These are phyloP conservation scores for Taiozyma onychis DNA, from an alignment of 1,139 yeast genomes.

Conservation along the genomic window DNA sequence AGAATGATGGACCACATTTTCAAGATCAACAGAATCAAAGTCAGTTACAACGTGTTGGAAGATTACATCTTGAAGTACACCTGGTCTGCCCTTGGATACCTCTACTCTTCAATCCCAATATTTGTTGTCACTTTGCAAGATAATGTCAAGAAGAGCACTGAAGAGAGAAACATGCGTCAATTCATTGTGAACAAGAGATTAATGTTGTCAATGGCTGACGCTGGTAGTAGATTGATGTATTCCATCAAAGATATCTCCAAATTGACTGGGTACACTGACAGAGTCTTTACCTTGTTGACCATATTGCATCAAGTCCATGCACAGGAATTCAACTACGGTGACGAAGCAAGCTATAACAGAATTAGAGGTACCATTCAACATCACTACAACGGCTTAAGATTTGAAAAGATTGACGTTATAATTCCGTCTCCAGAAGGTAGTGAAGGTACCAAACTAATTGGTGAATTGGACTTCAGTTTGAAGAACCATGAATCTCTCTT, in stretches of 20 bases:
- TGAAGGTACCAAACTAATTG: conserved; percentile 48
- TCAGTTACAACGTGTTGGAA: conserved; percentile 68
- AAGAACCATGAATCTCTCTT: conserved; percentile 64
- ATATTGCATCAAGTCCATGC: conserved; percentile 83
- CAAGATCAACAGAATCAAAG: conserved; percentile 38
- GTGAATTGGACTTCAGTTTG: conserved; percentile 58
- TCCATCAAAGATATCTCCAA: conserved; percentile 91
- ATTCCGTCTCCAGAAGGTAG: conserved; percentile 65
- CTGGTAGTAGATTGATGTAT: conserved; percentile 94
- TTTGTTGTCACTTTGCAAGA: conserved; percentile 39
- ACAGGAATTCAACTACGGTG: conserved; percentile 55
- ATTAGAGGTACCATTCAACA: conserved; percentile 79
- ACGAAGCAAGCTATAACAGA: conserved; percentile 33
- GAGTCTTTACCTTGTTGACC: conserved; percentile 71
- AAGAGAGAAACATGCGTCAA: conserved; percentile 69
- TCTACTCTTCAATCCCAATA: conserved; percentile 87
- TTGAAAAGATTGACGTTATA: conserved; percentile 78
- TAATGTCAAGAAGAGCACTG: conserved; percentile 26
- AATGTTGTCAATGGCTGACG: conserved; percentile 89
- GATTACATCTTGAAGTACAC: conserved; percentile 85
- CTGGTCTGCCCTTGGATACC: conserved; percentile 93
- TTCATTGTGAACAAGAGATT: conserved; percentile 87
- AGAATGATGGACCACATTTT: conserved; percentile 49
- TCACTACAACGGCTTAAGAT: conserved; percentile 72
- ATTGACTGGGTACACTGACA: conserved; percentile 84